phyloP scores from a whole-genome alignment of 2,329 filamentous ascomycete species.

The Orbilia blumenaviensis region DNA sequence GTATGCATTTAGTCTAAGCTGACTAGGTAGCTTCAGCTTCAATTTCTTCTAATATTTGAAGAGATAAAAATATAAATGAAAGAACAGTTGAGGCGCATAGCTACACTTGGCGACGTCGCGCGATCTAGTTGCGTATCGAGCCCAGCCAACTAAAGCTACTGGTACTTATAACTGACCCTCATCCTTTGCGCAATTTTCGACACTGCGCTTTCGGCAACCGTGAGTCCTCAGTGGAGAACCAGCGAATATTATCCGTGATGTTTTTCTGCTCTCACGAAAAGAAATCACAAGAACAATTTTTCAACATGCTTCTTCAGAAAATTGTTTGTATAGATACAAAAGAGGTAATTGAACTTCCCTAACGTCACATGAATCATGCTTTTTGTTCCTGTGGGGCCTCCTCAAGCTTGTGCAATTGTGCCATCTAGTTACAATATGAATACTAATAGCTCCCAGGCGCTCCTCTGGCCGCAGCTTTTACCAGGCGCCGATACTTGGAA shows the following conservation, averaged over 20 bases:
- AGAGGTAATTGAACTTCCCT: conserved; percentile 9
- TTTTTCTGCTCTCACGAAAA: conserved; percentile 39
- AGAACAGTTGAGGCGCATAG: no score
- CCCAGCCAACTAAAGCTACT: no score
- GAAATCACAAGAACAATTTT: conserved; percentile 12
- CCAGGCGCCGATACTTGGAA: background rate
- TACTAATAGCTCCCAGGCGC: conserved; percentile 3
- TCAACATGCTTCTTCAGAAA: conserved; percentile 37
- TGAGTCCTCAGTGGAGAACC: no score
- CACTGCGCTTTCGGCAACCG: background rate
- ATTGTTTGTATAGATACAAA: conserved; percentile 26
- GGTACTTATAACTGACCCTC: no score
- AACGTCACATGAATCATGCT: background rate
- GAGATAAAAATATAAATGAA: no score
- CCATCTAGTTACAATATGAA: background rate
- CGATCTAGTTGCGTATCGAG: no score
- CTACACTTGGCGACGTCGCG: no score
- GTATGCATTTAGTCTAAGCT: no score
- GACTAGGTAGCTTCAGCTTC: no score
- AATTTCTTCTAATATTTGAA: no score
- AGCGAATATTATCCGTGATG: conserved; percentile 14
- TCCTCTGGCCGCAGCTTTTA: conserved; percentile 28
- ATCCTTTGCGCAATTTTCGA: no score
- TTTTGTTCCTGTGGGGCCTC: background rate
- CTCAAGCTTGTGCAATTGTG: no score